Conservation (phyloP, 2,329 filamentous ascomycete genomes). For the Alternaria angustiovoidea region DNA sequence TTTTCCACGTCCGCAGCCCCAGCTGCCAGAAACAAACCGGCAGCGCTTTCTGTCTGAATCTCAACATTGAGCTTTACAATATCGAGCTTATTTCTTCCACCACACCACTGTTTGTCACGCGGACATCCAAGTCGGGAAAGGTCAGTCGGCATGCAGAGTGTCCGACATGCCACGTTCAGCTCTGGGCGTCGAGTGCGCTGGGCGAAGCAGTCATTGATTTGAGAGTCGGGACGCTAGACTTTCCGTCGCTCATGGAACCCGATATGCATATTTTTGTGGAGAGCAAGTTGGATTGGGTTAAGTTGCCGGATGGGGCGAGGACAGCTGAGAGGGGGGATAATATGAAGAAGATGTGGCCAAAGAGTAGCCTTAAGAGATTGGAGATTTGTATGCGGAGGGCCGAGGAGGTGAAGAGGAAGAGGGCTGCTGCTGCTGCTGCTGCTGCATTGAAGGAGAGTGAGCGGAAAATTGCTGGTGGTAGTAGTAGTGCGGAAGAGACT, state of each 20-base stretch:
- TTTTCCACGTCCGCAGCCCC: background rate
- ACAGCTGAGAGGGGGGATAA: slow-evolving; percentile 21
- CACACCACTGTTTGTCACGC: slow-evolving; percentile 16
- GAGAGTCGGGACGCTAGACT: slow-evolving; percentile 38
- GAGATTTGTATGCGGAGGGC: slow-evolving; percentile 21
- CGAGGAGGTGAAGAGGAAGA: slow-evolving; percentile 10
- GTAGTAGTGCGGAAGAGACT: background rate
- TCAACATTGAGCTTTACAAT: slow-evolving; percentile 36
- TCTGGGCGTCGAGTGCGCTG: slow-evolving; percentile 29
- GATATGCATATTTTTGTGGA: slow-evolving; percentile 41
- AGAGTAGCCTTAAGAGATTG: slow-evolving; percentile 37
- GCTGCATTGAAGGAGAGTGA: slow-evolving; percentile 1
- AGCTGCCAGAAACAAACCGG: slow-evolving; percentile 40
- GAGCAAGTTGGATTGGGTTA: slow-evolving; percentile 43
- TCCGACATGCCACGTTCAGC: slow-evolving; percentile 27
- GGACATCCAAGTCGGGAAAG: background rate
- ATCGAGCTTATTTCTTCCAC: slow-evolving; percentile 28
- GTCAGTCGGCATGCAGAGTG: slow-evolving; percentile 23
- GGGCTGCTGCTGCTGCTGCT: background rate
- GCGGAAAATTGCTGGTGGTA: too few species aligned
- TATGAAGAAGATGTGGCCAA: slow-evolving; percentile 33
- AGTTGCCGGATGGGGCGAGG: slow-evolving; percentile 33
- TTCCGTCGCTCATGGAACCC: slow-evolving; percentile 40
- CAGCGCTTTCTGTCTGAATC: slow-evolving; percentile 31
- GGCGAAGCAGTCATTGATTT: slow-evolving; percentile 24